Conservation (phyloP, 768 basidiomycete species). For the Xerocomellus intermedius region DNA sequence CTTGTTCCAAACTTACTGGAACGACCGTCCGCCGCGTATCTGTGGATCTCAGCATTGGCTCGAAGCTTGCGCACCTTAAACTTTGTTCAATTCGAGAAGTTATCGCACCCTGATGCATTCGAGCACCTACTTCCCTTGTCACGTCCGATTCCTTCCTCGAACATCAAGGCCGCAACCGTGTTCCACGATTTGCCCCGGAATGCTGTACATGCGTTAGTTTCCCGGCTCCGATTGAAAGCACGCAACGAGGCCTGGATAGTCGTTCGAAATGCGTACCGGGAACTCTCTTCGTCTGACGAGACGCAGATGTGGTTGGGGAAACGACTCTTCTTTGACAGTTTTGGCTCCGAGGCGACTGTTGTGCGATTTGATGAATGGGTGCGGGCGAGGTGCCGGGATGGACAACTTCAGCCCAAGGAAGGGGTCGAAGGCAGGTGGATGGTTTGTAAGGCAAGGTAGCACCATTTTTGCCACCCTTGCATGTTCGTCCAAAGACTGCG, state of each 20-base stretch:
- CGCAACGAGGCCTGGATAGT: slow-evolving; percentile 58
- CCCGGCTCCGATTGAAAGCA: slow-evolving; percentile 48
- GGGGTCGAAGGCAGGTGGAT: slow-evolving; percentile 59
- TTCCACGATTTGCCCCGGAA: slow-evolving; percentile 31
- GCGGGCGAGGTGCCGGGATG: slow-evolving; percentile 37
- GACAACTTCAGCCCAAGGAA: slow-evolving; percentile 56
- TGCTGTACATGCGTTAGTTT: slow-evolving; percentile 46
- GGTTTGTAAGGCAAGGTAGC: slow-evolving; percentile 49
- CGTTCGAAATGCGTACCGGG: slow-evolving; percentile 62
- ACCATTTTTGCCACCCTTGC: not conserved
- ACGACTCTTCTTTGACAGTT: slow-evolving; percentile 45
- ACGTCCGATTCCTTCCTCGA: slow-evolving; percentile 1
- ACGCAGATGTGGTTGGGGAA: slow-evolving; percentile 48
- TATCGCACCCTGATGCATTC: slow-evolving; percentile 38
- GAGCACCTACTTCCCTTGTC: slow-evolving; percentile 19
- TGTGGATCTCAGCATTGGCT: slow-evolving; percentile 57
- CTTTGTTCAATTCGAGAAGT: slow-evolving; percentile 49
- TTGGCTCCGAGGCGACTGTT: slow-evolving; percentile 28
- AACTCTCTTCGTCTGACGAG: slow-evolving; percentile 42
- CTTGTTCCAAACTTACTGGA: slow-evolving; percentile 37
- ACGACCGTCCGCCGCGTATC: slow-evolving; percentile 31
- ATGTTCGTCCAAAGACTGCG: not conserved
- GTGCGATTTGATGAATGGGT: slow-evolving; percentile 55
- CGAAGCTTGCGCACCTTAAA: slow-evolving; percentile 52
- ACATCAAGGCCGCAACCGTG: not conserved